A percentile compares a stretch with the other conserved stretches of the same genome.
Evolutionary conservation across 352 stramenopile genomes (phyloP).

Genomic region (Phytophthora pinifolia): DNA sequence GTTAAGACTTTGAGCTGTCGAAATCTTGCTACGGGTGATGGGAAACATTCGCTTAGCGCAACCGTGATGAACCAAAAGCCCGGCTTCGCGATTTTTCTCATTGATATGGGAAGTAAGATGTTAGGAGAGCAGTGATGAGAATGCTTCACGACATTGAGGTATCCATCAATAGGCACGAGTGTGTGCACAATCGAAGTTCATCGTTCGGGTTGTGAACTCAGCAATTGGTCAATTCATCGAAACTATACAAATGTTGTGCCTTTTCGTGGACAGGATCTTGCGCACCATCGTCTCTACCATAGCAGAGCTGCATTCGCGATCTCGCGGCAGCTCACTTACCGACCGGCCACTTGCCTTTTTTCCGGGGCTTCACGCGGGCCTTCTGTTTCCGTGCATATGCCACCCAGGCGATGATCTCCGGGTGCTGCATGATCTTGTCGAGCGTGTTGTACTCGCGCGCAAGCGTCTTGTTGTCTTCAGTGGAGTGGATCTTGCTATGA

Average conservation of each 20-base stretch:
- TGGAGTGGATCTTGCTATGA: constrained; percentile 90
- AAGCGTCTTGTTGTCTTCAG: constrained; percentile 90
- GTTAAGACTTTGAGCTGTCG: no score
- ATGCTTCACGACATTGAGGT: no score
- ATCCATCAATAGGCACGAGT: no score
- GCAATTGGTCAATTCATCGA: neutral
- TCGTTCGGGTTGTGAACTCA: neutral
- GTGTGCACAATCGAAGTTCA: neutral
- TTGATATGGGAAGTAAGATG: no score
- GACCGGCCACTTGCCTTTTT: constrained; percentile 59
- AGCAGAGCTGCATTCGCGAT: neutral
- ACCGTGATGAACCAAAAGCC: no score
- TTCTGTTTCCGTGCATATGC: constrained; percentile 92
- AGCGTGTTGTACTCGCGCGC: constrained; percentile 91
- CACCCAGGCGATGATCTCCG: constrained; percentile 87
- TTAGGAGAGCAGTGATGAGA: no score
- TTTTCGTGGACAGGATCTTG: neutral
- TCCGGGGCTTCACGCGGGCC: constrained; percentile 53
- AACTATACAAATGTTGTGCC: neutral
- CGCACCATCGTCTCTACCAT: no score
- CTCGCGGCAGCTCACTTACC: constrained; percentile 29
- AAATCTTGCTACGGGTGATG: no score
- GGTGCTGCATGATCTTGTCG: constrained; percentile 90
- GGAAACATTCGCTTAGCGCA: no score
- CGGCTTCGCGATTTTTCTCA: no score